Conservation (phyloP, 129 eudicot species). For the Smallanthus sonchifolius region DNA sequence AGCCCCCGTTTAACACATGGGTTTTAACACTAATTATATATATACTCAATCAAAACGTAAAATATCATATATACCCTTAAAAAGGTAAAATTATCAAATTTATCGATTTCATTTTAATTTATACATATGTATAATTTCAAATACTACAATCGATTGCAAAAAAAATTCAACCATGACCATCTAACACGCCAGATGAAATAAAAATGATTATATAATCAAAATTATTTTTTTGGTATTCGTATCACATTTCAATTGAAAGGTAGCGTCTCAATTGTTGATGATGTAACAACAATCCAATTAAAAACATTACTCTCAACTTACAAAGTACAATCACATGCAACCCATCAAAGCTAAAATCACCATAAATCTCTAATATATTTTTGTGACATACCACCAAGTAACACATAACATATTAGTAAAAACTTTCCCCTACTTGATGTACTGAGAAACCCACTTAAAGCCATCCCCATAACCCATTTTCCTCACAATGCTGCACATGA, state of each 20-base stretch:
- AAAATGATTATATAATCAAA: too few relatives aligned
- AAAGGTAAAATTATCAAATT: too few relatives aligned
- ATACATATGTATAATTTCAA: too few relatives aligned
- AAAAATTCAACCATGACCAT: too few relatives aligned
- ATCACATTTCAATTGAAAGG: background rate
- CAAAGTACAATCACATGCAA: background rate
- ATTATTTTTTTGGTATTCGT: too few relatives aligned
- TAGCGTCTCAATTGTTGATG: background rate
- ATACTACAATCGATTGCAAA: too few relatives aligned
- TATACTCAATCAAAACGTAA: too few relatives aligned
- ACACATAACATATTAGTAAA: background rate
- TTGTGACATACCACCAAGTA: background rate
- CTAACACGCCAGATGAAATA: too few relatives aligned
- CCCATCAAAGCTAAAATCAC: background rate
- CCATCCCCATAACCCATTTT: constrained; percentile 99
- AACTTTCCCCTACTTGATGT: constrained; percentile 57
- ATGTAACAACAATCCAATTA: background rate
- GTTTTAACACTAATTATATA: too few relatives aligned
- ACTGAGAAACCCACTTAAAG: constrained; percentile 95
- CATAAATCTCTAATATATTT: background rate
- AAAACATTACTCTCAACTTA: background rate
- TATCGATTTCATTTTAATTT: too few relatives aligned
- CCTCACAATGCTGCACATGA: constrained; percentile 94
- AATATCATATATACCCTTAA: too few relatives aligned
- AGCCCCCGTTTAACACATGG: too few relatives aligned